phyloP scores from a whole-genome alignment of 1,139 yeast genomes.

The Geotrichum macrosporum region DNA sequence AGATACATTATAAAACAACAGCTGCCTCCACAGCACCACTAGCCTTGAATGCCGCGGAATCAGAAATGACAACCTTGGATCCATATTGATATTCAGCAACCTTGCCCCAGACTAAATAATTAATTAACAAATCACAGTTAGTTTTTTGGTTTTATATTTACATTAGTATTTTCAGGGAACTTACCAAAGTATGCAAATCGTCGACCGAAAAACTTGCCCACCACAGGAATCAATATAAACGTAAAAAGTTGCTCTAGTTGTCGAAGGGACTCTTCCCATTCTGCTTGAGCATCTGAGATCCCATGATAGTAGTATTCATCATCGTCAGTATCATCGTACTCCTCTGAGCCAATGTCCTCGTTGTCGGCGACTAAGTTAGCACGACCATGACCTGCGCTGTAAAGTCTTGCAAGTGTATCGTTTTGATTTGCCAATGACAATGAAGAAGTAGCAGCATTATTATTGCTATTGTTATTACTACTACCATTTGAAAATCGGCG shows the following conservation, averaged over 20 bases:
- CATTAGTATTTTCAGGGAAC: conserved; percentile 19
- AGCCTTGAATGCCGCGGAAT: conserved; percentile 19
- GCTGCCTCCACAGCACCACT: conserved; percentile 17
- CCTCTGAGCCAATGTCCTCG: too few species aligned
- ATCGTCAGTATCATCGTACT: conserved; percentile 3
- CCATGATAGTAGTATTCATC: conserved; percentile 2
- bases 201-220: conserved; percentile 71
- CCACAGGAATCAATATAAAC: conserved; percentile 59
- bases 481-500: too few species aligned
- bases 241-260: conserved; percentile 57
- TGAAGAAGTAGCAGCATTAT: too few species aligned
- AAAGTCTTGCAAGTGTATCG: too few species aligned
- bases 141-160: background rate
- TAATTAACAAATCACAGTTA: background rate
- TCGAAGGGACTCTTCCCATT: conserved; percentile 72
- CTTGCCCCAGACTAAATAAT: conserved; percentile 23
- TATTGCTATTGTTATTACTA: too few species aligned
- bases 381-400: too few species aligned
- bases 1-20: conserved; percentile 9
- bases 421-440: too few species aligned
- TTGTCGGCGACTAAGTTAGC: too few species aligned
- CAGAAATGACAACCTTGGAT: conserved; percentile 15
- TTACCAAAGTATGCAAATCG: conserved; percentile 46
- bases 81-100: conserved; percentile 16
- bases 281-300: conserved; percentile 53